Percentiles rank a stretch among this genome's conserved stretches.
Evolutionary conservation across 208 protist genomes (phyloP).

Genomic region (Acanthamoeba rhysodes): DNA sequence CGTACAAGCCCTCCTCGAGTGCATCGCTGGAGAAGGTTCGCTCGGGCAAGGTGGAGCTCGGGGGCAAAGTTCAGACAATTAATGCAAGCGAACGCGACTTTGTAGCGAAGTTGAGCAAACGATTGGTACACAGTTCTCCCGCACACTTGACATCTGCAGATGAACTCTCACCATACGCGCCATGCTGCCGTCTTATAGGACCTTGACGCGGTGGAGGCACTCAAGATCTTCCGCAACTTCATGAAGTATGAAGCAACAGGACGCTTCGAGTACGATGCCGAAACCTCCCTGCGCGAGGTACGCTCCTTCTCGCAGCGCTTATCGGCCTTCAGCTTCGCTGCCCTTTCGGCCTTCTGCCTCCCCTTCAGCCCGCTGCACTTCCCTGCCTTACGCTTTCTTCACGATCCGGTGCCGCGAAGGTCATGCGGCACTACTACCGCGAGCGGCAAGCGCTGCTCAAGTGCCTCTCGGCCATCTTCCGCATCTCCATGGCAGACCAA

Average conservation of each 20-base stretch:
- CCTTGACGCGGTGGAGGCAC: conserved; percentile 12
- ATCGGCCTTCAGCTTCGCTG: too few species aligned
- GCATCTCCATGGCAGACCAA: neutral
- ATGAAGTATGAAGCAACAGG: neutral
- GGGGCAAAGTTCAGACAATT: neutral
- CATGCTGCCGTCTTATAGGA: neutral
- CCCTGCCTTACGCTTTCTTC: neutral
- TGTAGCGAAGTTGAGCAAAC: neutral
- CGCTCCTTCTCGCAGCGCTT: neutral
- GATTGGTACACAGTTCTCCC: neutral
- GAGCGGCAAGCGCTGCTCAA: conserved; percentile 12
- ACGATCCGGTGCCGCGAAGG: neutral
- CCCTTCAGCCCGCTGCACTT: too few species aligned
- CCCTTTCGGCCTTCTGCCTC: too few species aligned
- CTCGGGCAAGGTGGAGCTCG: conserved; percentile 11
- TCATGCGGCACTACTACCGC: conserved; percentile 1
- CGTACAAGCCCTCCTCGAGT: neutral
- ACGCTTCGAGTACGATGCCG: neutral
- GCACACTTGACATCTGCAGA: neutral
- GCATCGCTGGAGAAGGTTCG: neutral
- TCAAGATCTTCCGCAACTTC: conserved; percentile 22
- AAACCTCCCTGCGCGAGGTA: neutral
- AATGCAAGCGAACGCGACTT: neutral
- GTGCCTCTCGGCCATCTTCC: neutral
- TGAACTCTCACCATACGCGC: neutral